Evolutionary conservation across 1,284 basidiomycete species (phyloP), one percentile per base, ranked within the genome.

Genomic region (Pyrrhoderma lamaoense): DNA sequence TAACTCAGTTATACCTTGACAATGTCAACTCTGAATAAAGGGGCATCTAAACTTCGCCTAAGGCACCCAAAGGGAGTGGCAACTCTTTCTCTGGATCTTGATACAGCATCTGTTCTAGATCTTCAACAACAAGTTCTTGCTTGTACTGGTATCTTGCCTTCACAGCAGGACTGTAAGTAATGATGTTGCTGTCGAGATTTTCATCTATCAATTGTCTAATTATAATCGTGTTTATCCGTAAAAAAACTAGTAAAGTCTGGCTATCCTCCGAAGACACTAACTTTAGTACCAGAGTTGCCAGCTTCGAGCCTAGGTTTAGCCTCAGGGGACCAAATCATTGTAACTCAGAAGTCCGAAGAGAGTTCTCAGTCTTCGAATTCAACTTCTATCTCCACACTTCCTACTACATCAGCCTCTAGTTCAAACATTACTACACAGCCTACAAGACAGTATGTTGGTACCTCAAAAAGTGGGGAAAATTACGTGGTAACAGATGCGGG

Each of bases 301-400:
- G 59, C 93, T 35, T 76, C 83, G 0, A 85, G 85, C 51, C 75
- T 94, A 21, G 90, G 89, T 9, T 70, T 94, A 23, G 74, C 77
- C 52, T 64, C 73, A 14, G 89, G 90, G 1, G 92, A 94, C 55
- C 89, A 92, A 67, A 75, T 94, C 51, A 89, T 91, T 57, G 86
- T 93, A 34, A 82, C 71, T 42, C 74, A 82, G 55, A 72, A 67
- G 40, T 57, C 63, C 11, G 62, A 62, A 8, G 49, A 58, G 2
- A 36, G 54, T 18, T 21, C 58, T 52, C 36, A n/a, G 19, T 36
- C 14, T 40, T 42, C 59, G 45, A 56, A 51, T 39, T 53, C 57
- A 19, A 43, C 42, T 11, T 37, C 63, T 5, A 55, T 63, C 7
- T 61, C 61, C 5, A 63, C 61, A 1, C 60, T 61, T 3, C 54